Evolutionary conservation across 176 grass and related monocot genomes (phyloP), one percentile per base, ranked within the genome.

Genomic region (Phragmites australis): DNA sequence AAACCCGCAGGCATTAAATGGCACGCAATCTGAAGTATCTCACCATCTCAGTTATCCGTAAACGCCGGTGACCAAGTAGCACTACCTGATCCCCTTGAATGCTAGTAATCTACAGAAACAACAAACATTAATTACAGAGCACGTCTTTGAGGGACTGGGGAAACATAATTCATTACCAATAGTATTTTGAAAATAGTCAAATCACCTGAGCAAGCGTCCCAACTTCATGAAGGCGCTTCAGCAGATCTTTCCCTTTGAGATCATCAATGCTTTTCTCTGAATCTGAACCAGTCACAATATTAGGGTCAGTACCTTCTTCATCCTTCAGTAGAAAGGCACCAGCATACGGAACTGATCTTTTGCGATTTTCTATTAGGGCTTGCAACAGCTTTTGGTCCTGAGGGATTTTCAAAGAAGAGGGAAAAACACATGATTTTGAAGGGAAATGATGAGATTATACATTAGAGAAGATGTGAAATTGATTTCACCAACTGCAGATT

Each of bases 311-410:
- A 23, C 86, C 85, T 66, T 87, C 85, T 74, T 93, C 92, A 75
- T 94, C 95, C 82, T 98, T 98, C 58, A 98, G 72, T 81, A 98
- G 92, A 91, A 98, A 98, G 34, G 92, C 92, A 83, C 95, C 95
- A 1, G 88, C 92, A 91, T 94, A 98, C 39, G 85, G 73, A 54
- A 74, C 77, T 77, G 80, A 83, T 88, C 92, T 94, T 90, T 91
- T 98, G 48, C 87, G 88, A 75, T 89, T 98, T 88, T 98, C 90
- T 57, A 89, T 72, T 66, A 98, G 85, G 75, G 90, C 78, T 78
- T 87, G 74, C 68, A 98, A 62, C 65, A 98, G 78, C 84, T 94
- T 98, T 78, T 75, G 70, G 70, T 98, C 90, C 95, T 98, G 79
- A 70, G 23, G 50, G 32, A 79, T 80, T 50, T 69, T 65, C 8